Evolutionary conservation across 2,329 filamentous ascomycete genomes (phyloP).

Genomic region (Cephalotrichum gorgonifer): DNA sequence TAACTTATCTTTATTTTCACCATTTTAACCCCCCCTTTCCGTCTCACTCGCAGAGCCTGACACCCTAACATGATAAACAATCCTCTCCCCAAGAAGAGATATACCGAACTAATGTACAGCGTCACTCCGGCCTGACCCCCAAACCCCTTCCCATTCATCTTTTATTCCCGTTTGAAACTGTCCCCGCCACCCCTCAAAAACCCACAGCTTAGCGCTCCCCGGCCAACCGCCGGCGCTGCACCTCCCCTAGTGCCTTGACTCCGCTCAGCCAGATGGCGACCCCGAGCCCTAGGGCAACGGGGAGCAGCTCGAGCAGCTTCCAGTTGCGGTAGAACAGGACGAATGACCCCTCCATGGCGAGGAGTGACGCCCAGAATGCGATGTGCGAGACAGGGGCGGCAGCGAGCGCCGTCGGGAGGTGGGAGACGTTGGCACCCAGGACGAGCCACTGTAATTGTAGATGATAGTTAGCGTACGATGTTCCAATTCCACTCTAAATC

Average conservation of each 20-base stretch:
- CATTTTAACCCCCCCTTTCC: too few relatives aligned
- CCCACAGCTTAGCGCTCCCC: slow-evolving; percentile 44
- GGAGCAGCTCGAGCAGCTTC: slow-evolving; percentile 85
- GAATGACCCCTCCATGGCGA: slow-evolving; percentile 85
- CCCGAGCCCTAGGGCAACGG: slow-evolving; percentile 57
- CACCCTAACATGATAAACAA: background rate
- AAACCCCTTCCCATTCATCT: background rate
- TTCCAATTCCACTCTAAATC: background rate
- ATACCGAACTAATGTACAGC: background rate
- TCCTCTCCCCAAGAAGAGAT: background rate
- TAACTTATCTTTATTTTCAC: too few relatives aligned
- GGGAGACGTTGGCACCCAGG: slow-evolving; percentile 73
- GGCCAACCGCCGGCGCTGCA: slow-evolving; percentile 76
- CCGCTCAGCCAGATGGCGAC: slow-evolving; percentile 74
- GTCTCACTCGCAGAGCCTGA: background rate
- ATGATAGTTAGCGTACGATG: slow-evolving; percentile 2
- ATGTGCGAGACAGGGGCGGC: slow-evolving; percentile 71
- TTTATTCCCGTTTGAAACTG: background rate
- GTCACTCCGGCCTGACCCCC: background rate
- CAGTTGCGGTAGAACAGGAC: slow-evolving; percentile 88
- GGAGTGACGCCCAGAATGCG: slow-evolving; percentile 76
- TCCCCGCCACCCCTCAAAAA: background rate
- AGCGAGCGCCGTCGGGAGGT: slow-evolving; percentile 64
- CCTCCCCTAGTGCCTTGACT: slow-evolving; percentile 81
- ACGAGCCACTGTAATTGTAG: slow-evolving; percentile 55